phyloP scores from a whole-genome alignment of 345 rosid species.

The Erysimum cheiranthoides region DNA sequence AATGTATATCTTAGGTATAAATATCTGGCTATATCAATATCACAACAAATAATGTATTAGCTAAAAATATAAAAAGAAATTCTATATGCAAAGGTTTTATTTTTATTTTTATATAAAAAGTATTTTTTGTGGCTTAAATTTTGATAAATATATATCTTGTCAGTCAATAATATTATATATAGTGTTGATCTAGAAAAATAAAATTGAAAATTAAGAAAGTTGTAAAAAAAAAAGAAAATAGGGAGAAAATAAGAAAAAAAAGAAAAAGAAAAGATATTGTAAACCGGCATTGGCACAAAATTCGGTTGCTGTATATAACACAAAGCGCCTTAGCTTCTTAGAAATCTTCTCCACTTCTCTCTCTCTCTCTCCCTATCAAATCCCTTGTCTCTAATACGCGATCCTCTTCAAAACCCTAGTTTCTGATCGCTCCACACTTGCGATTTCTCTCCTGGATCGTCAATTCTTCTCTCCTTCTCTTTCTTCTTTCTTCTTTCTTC shows the following conservation, averaged over 20 bases:
- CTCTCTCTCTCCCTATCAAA: constrained; percentile 40
- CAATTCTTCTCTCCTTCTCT: background rate
- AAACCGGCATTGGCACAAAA: constrained; percentile 41
- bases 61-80: background rate
- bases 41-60: background rate
- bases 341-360: constrained; percentile 47
- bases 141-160: background rate
- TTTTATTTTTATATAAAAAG: too few relatives aligned
- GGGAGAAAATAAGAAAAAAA: background rate
- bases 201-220: background rate
- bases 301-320: constrained; percentile 26
- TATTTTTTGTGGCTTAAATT: background rate
- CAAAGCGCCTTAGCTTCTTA: constrained; percentile 38
- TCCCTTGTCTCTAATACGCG: constrained; percentile 45
- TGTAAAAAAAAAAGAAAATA: background rate
- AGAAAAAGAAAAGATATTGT: background rate
- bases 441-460: constrained; percentile 13
- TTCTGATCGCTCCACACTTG: constrained; percentile 43
- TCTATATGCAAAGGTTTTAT: background rate
- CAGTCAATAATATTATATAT: background rate
- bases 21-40: background rate
- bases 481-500: background rate
- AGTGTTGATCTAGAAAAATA: background rate
- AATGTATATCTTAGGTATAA: too few relatives aligned
- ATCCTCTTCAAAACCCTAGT: constrained; percentile 65